Evolutionary conservation across 306 rosid species (phyloP).

Genomic region (Albizia julibrissin): DNA sequence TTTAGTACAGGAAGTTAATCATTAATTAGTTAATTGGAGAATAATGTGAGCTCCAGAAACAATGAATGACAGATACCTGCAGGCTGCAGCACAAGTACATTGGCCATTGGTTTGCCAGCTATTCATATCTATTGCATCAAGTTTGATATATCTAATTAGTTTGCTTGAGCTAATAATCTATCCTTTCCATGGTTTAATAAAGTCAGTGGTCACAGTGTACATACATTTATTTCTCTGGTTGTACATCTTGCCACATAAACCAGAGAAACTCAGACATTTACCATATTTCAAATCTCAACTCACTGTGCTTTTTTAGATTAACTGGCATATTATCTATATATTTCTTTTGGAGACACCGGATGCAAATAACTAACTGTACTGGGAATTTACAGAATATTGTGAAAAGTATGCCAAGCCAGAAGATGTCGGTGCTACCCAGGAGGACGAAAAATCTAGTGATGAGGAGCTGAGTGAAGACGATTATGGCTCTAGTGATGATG

Average conservation of each 20-base stretch:
- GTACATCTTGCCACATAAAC: constrained; percentile 7
- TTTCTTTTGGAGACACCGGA: constrained; percentile 11
- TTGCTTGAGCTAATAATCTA: neutral
- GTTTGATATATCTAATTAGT: neutral
- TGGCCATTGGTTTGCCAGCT: constrained; percentile 26
- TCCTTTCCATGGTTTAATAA: constrained; percentile 11
- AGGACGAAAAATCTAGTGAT: constrained; percentile 59
- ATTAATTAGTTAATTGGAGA: constrained; percentile 3
- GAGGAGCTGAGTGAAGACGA: constrained; percentile 85
- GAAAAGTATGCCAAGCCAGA: constrained; percentile 82
- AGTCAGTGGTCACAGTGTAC: neutral
- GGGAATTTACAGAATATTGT: constrained; percentile 57
- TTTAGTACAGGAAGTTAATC: neutral
- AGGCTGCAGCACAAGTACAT: neutral
- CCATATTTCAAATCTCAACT: constrained; percentile 17
- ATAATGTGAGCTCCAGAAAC: constrained; percentile 21
- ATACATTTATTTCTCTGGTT: neutral
- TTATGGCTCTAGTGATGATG: constrained; percentile 67
- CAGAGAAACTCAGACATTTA: constrained; percentile 24
- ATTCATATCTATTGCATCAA: constrained; percentile 11
- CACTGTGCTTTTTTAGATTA: neutral
- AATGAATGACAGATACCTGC: constrained; percentile 25
- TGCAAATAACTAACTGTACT: neutral
- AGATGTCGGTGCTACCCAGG: constrained; percentile 58
- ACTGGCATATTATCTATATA: constrained; percentile 15